phyloP scores from a whole-genome alignment of 1,284 basidiomycete species.

The Trichosporon inkin region DNA sequence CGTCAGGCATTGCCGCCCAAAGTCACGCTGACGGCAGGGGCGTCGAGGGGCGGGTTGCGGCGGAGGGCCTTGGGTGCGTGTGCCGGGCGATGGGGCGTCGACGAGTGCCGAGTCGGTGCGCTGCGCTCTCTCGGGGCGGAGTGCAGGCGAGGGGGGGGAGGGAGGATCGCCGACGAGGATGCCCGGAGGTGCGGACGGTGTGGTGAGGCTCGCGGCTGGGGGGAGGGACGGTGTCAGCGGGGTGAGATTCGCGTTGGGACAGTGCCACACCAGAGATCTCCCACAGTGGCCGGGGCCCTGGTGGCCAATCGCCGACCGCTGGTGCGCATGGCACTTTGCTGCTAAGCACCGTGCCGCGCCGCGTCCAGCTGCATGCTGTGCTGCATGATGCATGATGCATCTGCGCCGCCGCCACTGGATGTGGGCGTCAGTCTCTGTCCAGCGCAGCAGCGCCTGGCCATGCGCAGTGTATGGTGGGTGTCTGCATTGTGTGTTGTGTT shows the following conservation, averaged over 20 bases:
- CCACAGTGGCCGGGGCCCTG: no score
- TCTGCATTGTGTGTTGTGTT: no score
- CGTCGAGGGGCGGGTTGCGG: neutral
- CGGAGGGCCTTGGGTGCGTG: neutral
- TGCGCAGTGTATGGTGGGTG: no score
- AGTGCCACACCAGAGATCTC: no score
- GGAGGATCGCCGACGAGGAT: neutral
- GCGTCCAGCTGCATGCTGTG: neutral
- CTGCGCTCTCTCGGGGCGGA: neutral
- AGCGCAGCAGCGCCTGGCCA: no score
- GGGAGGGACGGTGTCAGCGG: neutral
- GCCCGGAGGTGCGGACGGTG: neutral
- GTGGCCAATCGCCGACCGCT: no score
- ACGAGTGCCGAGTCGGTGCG: conserved; percentile 10
- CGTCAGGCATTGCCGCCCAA: neutral
- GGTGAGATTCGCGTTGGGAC: no score
- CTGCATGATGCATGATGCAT: no score
- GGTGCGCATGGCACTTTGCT: no score
- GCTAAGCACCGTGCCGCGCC: neutral
- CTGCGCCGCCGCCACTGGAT: no score
- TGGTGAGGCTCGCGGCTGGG: neutral
- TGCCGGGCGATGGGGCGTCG: neutral
- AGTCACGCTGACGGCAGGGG: neutral
- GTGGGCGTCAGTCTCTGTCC: no score
- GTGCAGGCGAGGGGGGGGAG: neutral